Percentiles rank a stretch among this genome's conserved stretches.
Evolutionary conservation across 192 early-diverging fungal species (phyloP).

Genomic region (Entomortierella parvispora): DNA sequence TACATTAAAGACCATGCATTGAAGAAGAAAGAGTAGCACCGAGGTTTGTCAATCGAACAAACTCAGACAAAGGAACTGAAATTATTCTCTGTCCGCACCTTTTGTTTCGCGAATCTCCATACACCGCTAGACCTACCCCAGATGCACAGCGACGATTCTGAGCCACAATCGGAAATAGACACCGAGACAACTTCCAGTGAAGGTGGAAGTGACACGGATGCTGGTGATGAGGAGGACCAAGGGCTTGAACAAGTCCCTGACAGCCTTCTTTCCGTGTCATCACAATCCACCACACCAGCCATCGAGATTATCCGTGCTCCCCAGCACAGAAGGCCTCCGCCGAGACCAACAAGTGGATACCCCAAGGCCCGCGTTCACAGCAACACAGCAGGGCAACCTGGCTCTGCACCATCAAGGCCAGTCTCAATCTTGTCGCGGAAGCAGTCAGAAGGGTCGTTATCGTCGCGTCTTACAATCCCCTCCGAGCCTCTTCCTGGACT

Average conservation of each 20-base stretch:
- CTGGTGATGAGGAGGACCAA: not conserved
- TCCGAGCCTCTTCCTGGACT: not conserved
- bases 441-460: slow-evolving; percentile 28
- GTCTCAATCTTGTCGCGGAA: slow-evolving; percentile 10
- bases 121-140: too few relatives aligned
- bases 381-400: not conserved
- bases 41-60: too few relatives aligned
- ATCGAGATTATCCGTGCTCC: slow-evolving; percentile 16
- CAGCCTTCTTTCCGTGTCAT: not conserved
- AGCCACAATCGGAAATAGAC: not conserved
- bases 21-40: slow-evolving; percentile 15
- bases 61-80: too few relatives aligned
- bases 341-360: slow-evolving; percentile 13
- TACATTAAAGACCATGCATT: slow-evolving; percentile 17
- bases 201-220: not conserved
- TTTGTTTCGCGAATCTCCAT: not conserved
- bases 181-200: not conserved
- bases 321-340: slow-evolving; percentile 13
- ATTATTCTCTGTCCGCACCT: too few relatives aligned
- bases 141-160: slow-evolving; percentile 9
- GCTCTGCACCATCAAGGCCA: slow-evolving; percentile 9
- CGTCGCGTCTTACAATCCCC: slow-evolving; percentile 12
- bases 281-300: slow-evolving; percentile 2
- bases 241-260: too few relatives aligned
- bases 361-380: not conserved